These are phyloP conservation scores for Candida xyloterini DNA, from an alignment of 805 yeast genomes.

Conservation along the genomic window DNA sequence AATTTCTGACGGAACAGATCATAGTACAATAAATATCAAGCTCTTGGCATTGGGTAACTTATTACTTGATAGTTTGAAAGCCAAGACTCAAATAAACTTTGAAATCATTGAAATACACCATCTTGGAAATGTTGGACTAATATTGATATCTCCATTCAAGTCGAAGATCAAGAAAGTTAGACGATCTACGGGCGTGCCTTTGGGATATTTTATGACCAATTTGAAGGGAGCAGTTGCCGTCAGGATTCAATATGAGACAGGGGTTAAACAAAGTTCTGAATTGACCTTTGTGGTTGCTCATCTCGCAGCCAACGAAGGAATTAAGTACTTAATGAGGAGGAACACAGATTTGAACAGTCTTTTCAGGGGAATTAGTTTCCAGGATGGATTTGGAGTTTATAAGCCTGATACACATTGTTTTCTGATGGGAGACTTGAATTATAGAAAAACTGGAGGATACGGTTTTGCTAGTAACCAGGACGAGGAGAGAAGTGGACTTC, in stretches of 20 bases:
- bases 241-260: slow-evolving; percentile 39
- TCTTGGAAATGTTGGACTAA: slow-evolving; percentile 57
- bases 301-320: slow-evolving; percentile 77
- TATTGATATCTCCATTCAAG: slow-evolving; percentile 44
- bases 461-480: slow-evolving; percentile 2
- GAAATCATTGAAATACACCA: slow-evolving; percentile 42
- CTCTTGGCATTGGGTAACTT: slow-evolving; percentile 37
- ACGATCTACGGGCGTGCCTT: slow-evolving; percentile 35
- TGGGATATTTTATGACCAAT: slow-evolving; percentile 61
- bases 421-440: slow-evolving; percentile 84
- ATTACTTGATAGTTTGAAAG: slow-evolving; percentile 35
- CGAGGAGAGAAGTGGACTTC: slow-evolving; percentile 2
- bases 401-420: slow-evolving; percentile 59
- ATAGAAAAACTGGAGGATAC: slow-evolving; percentile 46
- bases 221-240: slow-evolving; percentile 75
- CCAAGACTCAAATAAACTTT: slow-evolving; percentile 37
- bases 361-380: slow-evolving; percentile 53
- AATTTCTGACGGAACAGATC: slow-evolving; percentile 51
- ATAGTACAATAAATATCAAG: slow-evolving; percentile 34
- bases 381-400: slow-evolving; percentile 51
- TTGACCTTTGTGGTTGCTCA: slow-evolving; percentile 71
- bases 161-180: slow-evolving; percentile 22
- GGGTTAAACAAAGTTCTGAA: slow-evolving; percentile 25
- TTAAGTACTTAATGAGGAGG: slow-evolving; percentile 42
- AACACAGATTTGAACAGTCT: slow-evolving; percentile 50